phyloP scores from a whole-genome alignment of 352 stramenopile genomes.

The Phytophthora pini region DNA sequence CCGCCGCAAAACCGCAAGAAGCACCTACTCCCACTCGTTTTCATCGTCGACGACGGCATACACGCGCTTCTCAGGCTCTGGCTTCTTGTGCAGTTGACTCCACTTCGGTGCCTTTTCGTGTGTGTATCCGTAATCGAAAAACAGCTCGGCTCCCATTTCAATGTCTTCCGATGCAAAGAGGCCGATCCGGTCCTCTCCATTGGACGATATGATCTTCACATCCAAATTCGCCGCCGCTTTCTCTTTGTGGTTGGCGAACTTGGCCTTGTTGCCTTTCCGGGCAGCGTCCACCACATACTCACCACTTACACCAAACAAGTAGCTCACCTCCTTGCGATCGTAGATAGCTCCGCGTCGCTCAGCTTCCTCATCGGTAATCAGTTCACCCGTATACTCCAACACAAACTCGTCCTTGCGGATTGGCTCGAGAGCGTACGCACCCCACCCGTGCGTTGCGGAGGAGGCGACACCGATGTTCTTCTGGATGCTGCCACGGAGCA shows the following conservation, averaged over 20 bases:
- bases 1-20: neutral
- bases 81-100: slow-evolving; percentile 46
- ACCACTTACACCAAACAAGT: slow-evolving; percentile 93
- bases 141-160: slow-evolving; percentile 76
- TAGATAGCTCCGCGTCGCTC: slow-evolving; percentile 88
- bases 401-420: slow-evolving; percentile 79
- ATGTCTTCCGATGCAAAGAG: slow-evolving; percentile 93
- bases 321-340: slow-evolving; percentile 74
- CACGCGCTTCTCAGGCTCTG: slow-evolving; percentile 14
- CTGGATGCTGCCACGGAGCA: slow-evolving; percentile 55
- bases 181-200: slow-evolving; percentile 92
- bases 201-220: slow-evolving; percentile 83
- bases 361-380: slow-evolving; percentile 80
- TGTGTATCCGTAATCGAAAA: slow-evolving; percentile 85
- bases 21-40: slow-evolving; percentile 48
- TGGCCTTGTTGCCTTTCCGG: slow-evolving; percentile 94
- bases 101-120: slow-evolving; percentile 67
- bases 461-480: slow-evolving; percentile 76
- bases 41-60: slow-evolving; percentile 40
- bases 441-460: slow-evolving; percentile 75
- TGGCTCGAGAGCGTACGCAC: slow-evolving; percentile 66
- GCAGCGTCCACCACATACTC: slow-evolving; percentile 93
- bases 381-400: slow-evolving; percentile 73
- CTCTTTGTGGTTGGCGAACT: slow-evolving; percentile 90
- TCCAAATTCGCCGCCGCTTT: slow-evolving; percentile 76